Percentiles rank a stretch among this genome's conserved stretches.
Evolutionary conservation across 2,329 filamentous ascomycete genomes (phyloP).

Genomic region (Leptographium galeiforme): DNA sequence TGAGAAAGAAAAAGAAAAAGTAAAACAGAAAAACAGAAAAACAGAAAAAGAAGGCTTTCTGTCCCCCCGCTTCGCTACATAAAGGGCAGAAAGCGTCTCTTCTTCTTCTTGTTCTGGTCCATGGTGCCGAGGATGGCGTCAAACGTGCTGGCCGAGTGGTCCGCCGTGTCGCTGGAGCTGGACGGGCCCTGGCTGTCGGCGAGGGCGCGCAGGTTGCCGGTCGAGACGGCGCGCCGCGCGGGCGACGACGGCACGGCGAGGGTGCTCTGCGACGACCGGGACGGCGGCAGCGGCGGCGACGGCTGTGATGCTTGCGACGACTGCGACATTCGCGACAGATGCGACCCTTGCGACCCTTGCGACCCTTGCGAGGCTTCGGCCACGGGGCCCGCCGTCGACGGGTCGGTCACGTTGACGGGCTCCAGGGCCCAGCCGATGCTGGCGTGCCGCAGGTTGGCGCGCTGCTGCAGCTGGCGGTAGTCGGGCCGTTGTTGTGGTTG

Average conservation of each 20-base stretch:
- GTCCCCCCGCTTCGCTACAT: neutral
- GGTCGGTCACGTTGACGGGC: constrained; percentile 15
- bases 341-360: constrained; percentile 10
- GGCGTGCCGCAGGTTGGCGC: constrained; percentile 16
- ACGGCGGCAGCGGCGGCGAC: neutral
- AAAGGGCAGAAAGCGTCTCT: constrained; percentile 17
- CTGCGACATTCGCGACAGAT: constrained; percentile 1
- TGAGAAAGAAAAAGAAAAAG: too few relatives aligned
- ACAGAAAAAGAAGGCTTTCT: too few relatives aligned
- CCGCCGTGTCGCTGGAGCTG: neutral
- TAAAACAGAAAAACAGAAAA: too few relatives aligned
- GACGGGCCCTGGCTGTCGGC: neutral
- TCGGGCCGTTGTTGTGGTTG: constrained; percentile 5
- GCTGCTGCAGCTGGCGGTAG: constrained; percentile 9
- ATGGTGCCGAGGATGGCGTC: constrained; percentile 24
- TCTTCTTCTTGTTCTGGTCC: constrained; percentile 14
- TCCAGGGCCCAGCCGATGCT: constrained; percentile 22
- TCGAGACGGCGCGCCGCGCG: constrained; percentile 12
- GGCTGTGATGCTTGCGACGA: neutral
- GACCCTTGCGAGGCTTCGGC: neutral
- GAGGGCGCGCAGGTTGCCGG: constrained; percentile 12
- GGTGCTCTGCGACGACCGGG: neutral
- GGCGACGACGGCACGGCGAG: neutral
- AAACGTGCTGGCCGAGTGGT: constrained; percentile 15
- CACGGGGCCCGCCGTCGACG: neutral